Base-by-base conservation (phyloP, 2,329 filamentous ascomycete species). In the Aspergillus flavus region DNA sequence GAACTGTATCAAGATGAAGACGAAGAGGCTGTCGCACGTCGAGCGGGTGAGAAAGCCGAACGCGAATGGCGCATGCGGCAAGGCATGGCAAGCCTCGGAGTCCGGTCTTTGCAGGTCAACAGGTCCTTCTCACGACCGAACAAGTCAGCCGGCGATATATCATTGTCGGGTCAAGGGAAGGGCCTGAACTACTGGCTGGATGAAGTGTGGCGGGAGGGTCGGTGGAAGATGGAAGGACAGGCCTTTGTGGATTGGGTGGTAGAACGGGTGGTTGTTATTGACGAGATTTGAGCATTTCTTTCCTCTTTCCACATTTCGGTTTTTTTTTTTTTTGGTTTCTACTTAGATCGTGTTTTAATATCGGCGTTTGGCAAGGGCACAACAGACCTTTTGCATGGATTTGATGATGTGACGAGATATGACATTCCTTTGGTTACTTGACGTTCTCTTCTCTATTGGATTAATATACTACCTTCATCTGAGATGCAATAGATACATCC, bases 1-100 rank as follows among this genome's bases (percentile, higher is more conserved):
- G 93, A 93, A 73, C 83, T 94, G 12, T 87, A 87, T 70, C 77
- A 81, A 50, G 91, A 89, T 80, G 91, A 94, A 78, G 85, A 89
- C 60, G 91, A 94, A 74, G 87, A 93, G 64, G 81, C 83, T 39
- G 87, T 92, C 23, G 84, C 93, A 39, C 84, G 84, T 56, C 84
- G 86, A 63, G 91, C 92, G 0, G 89, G 89, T 50, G 86, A 88
- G 69, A 86, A 89, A 69, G 91, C 91, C 1, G 91, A 94, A 80
- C 82, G 82, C 52, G 85, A 86, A 71, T 94, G 91, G 91, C 85
- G 85, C 61, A 84, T 86, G 69, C 84, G 84, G 56, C 89, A 93
- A 77, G 85, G 84, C 12, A 72, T 74, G 63, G 61, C 70, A 1
- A 67, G 64, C 19, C 55, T 58, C 3, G 67, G 36, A 0, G 67